Evolutionary conservation across 305 asterid genomes (phyloP), one percentile per base, ranked within the genome.

Genomic region (Solanum chacoense): DNA sequence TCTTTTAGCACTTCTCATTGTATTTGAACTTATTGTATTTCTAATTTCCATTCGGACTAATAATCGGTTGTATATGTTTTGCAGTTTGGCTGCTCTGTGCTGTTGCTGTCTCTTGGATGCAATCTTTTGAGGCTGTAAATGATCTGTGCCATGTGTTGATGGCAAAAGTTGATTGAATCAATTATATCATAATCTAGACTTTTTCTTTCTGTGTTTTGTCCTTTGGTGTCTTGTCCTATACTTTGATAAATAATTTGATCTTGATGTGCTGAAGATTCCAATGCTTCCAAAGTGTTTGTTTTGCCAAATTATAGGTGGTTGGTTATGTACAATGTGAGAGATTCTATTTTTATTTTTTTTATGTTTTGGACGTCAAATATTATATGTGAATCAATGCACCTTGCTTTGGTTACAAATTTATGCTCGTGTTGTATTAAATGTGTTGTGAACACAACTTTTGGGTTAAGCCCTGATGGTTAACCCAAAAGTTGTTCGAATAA

Each of bases 71-170:
- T 75, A 7, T 75, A 4, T 45, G 31, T 87, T 35, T 32, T 93
- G 92, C 95, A 96, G 98, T 94, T 93, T 95, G 98, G 99, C 98
- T 91, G 98, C 98, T 42, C 92, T 96, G 73, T 96, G 99, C 91
- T 96, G 99, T 91, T 95, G 99, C 90, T 96, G 98, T 85, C 94
- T 96, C 38, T 87, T 95, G 89, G 99, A 96, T 69, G 98, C 95
- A 0, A 93, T 95, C 96, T 95, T 95, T 89, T 96, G 93, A 95
- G 78, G 86, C 38, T 42, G 86, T 81, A 81, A 29, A 38, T 42
- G 69, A 42, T 7, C 35, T 42, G 69, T 42, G 37, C 71, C 22
- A 81, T 55, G 28, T 16, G 38, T 45, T 28, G 67, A 11, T 16
- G 86, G 24, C 71, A 26, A 14, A 28, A 80, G 11, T 11, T 50